Conservation (phyloP, 1,139 yeast species). For the Wickerhamomyces sp. region DNA sequence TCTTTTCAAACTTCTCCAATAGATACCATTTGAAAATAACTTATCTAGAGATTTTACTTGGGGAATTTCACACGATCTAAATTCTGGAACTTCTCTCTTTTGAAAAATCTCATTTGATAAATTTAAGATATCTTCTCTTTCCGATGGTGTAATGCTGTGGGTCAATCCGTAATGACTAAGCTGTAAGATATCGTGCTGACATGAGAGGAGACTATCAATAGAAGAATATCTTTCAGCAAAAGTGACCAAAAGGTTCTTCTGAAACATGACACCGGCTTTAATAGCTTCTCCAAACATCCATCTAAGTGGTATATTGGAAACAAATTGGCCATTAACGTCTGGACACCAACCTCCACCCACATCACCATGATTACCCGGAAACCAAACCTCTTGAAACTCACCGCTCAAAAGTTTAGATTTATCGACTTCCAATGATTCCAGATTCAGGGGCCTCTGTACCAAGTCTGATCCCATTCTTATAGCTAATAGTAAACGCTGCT, state of each 20-base stretch:
- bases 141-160: conserved; percentile 10
- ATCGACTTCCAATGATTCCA: conserved; percentile 9
- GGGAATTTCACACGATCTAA: conserved; percentile 17
- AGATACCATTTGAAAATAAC: conserved; percentile 13
- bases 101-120: conserved; percentile 9
- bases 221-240: conserved; percentile 36
- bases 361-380: conserved; percentile 64
- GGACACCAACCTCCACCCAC: conserved; percentile 60
- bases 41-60: conserved; percentile 7
- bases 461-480: not conserved
- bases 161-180: conserved; percentile 16
- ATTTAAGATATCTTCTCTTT: conserved; percentile 13
- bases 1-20: conserved; percentile 13
- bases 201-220: conserved; percentile 36
- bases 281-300: conserved; percentile 56
- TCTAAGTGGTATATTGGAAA: conserved; percentile 44
- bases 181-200: conserved; percentile 42
- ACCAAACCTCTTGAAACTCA: conserved; percentile 37
- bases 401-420: conserved; percentile 16
- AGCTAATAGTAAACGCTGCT: conserved; percentile 1
- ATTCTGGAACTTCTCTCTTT: conserved; percentile 9
- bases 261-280: conserved; percentile 43
- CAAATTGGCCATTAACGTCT: conserved; percentile 33
- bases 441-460: not conserved
- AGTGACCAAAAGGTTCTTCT: conserved; percentile 32